Base-by-base conservation (phyloP, 2,329 filamentous ascomycete species). In the Botryotinia convoluta region DNA sequence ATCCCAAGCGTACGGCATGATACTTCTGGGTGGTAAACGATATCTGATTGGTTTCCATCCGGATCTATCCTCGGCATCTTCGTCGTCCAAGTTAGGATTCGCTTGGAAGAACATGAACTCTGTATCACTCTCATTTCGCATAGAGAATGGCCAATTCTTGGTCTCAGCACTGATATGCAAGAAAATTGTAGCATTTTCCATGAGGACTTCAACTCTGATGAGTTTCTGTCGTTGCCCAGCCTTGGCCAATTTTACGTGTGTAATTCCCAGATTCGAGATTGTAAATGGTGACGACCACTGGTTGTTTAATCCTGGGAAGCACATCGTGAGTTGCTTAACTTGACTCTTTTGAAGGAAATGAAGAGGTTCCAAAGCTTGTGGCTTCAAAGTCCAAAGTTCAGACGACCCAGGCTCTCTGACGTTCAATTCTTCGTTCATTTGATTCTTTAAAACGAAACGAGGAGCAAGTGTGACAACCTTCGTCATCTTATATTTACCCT, bases 1-100 rank as follows among this genome's bases (percentile, higher is more conserved):
- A 81, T 99, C 97, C 96, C 96, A 99, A 2, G 96, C 95, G 80
- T 99, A 99, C 0, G 97, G 96, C 96, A 99, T 99, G 82, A 99
- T 98, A 82, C 95, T 98, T 74, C 96, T 88, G 20, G 95, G 91
- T 3, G 97, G 97, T 44, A 99, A 86, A 45, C 95, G 92, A 83
- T 99, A 99, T 71, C 94, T 88, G 75, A 99, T 93, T 3, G 94
- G 95, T 76, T 93, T 92, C 93, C 96, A 99, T 6, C 94, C 93
- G 71, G 93, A 95, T 73, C 91, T 86, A 79, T 98, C 93, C 77
- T 93, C 92, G 8, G 87, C 87, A 72, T 95, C 95, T 74, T 98
- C 95, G 75, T 98, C 95, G 74, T 97, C 95, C 16, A 97, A 85
- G 78, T 95, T 97, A 7, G 96, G 96, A 79, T 98, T 92, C 29